Evolutionary conservation across 306 rosid species (phyloP), one percentile per base, ranked within the genome.

Genomic region (Sechiopsis laciniata): DNA sequence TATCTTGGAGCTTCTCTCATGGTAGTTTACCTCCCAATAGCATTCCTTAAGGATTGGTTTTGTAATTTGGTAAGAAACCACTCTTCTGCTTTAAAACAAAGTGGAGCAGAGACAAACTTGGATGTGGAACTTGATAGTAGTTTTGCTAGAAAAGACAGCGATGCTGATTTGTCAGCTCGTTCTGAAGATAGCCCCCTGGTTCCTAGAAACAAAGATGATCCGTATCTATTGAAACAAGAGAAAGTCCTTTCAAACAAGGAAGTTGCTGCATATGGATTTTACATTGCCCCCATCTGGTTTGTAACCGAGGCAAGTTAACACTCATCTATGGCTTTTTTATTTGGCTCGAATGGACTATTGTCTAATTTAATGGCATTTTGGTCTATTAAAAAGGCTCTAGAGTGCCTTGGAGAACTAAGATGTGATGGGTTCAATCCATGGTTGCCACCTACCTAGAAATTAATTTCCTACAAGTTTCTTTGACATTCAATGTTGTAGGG

Each of bases 1-100:
- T 95, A 95, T 82, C 97, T 95, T 16, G 99, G 99, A 84, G 99
- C 92, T 80, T 95, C 97, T 74, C 97, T 95, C 80, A 83, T 95
- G 97, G 95, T 95, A 84, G 92, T 95, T 75, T 95, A 91, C 89
- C 89, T 95, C 78, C 99, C 99, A 74, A 59, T 95, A 86, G 91
- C 96, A 65, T 89, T 88, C 82, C 70, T 91, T 75, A 95, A 95
- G 95, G 97, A 95, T 82, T 95, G 92, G 85, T 78, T 95, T 17
- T 88, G 78, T 80, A 89, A 72, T 75, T 81, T 85, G 53, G 80
- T 89, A 78, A 83, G 76, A 77, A 79, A 13, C 62, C 85, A 71
- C 69, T 86, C 96, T 83, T 89, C 88, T 76, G 13, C 75, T 58
- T 67, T 73, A 76, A 89, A 85, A 77, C 81, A 73, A 71, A 82